These are phyloP conservation scores for Scheffersomyces stambukii DNA, from an alignment of 1,139 yeast species.

Conservation along the genomic window DNA sequence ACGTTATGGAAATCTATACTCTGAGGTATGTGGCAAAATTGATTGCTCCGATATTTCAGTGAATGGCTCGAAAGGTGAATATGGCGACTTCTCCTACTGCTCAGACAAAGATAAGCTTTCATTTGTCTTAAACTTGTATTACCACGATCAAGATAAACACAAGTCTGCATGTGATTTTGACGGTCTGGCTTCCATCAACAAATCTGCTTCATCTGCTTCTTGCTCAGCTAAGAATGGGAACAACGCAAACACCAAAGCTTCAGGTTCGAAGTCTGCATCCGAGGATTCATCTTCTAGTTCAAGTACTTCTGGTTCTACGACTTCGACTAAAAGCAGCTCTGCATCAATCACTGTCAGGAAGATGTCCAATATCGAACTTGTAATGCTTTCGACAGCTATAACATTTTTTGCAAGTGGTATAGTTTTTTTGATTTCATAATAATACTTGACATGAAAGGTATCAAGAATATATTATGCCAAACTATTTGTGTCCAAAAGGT, in stretches of 20 bases:
- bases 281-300: slow-evolving; percentile 19
- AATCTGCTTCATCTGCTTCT: slow-evolving; percentile 24
- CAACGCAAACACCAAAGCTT: too few relatives aligned
- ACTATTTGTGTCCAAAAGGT: too few relatives aligned
- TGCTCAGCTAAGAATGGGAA: slow-evolving; percentile 17
- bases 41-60: slow-evolving; percentile 37
- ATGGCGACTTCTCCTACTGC: slow-evolving; percentile 42
- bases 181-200: slow-evolving; percentile 36
- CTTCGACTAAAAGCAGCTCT: slow-evolving; percentile 2
- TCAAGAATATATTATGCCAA: too few relatives aligned
- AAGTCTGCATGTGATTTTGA: slow-evolving; percentile 37
- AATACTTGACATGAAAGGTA: too few relatives aligned
- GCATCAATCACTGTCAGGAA: slow-evolving; percentile 14
- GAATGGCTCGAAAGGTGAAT: slow-evolving; percentile 34
- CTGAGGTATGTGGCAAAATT: slow-evolving; percentile 27
- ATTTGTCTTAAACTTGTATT: slow-evolving; percentile 38
- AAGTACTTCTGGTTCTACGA: slow-evolving; percentile 21
- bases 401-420: too few relatives aligned
- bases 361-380: slow-evolving; percentile 27
- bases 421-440: too few relatives aligned
- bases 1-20: slow-evolving; percentile 34
- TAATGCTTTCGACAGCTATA: too few relatives aligned
- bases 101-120: slow-evolving; percentile 36
- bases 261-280: slow-evolving; percentile 9
- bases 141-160: slow-evolving; percentile 23